A percentile compares a stretch with the other conserved stretches of the same genome.
These are phyloP conservation scores for Corinectria fuckeliana DNA, from an alignment of 2,329 filamentous ascomycete genomes.

Conservation along the genomic window DNA sequence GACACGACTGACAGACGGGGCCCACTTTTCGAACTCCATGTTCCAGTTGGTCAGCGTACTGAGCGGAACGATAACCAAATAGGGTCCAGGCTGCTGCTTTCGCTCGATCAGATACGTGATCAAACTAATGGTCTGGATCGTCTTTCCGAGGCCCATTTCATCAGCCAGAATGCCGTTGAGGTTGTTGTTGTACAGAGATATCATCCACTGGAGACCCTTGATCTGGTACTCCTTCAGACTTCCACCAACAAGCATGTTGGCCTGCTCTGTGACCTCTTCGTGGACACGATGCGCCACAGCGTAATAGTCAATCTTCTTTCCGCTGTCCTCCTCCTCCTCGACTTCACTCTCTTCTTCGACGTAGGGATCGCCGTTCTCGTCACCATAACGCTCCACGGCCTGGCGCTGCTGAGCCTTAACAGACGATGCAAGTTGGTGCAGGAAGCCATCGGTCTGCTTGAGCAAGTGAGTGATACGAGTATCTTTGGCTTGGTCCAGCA, in stretches of 20 bases:
- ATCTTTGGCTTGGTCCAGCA: conserved; percentile 98
- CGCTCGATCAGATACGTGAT: conserved; percentile 97
- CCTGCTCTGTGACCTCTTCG: conserved; percentile 86
- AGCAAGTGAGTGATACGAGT: conserved; percentile 98
- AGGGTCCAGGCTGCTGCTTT: conserved; percentile 91
- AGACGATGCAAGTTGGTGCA: conserved; percentile 92
- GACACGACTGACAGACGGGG: conserved; percentile 81
- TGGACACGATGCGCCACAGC: conserved; percentile 95
- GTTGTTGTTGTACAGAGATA: conserved; percentile 99
- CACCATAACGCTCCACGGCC: conserved; percentile 79
- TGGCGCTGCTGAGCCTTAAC: conserved; percentile 93
- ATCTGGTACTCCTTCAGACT: conserved; percentile 96
- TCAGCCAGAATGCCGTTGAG: conserved; percentile 98
- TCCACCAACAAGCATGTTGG: conserved; percentile 87
- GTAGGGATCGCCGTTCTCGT: conserved; percentile 54
- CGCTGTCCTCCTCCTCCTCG: conserved; percentile 72
- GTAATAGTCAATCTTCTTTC: conserved; percentile 95
- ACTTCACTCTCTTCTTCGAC: conserved; percentile 70
- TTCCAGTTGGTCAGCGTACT: conserved; percentile 99
- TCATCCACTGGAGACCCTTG: conserved; percentile 99
- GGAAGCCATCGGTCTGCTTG: conserved; percentile 95
- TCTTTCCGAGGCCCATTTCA: conserved; percentile 99
- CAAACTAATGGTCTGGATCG: conserved; percentile 97
- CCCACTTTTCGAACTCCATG: conserved; percentile 98
- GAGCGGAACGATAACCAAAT: conserved; percentile 93